Evolutionary conservation across 495 filamentous ascomycete species (phyloP).

Genomic region (Parathielavia hyrcaniae): DNA sequence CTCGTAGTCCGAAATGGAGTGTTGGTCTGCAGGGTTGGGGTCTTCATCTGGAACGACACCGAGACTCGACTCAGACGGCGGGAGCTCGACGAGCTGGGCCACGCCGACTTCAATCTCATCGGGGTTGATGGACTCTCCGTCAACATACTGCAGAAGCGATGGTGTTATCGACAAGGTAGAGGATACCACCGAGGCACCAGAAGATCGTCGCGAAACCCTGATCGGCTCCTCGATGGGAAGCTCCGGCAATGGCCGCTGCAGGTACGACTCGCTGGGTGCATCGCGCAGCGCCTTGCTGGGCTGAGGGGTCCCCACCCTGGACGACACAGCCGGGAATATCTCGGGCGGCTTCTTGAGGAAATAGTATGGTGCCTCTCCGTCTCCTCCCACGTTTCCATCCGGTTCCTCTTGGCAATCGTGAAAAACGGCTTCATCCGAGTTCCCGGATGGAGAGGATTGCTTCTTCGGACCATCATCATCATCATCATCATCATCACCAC

Average conservation of each 20-base stretch:
- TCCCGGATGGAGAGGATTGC: neutral
- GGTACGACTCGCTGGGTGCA: slow-evolving; percentile 24
- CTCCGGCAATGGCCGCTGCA: slow-evolving; percentile 43
- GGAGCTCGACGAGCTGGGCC: slow-evolving; percentile 26
- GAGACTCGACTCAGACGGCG: neutral
- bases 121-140: slow-evolving; percentile 37
- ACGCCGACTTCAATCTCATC: slow-evolving; percentile 33
- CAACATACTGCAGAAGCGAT: slow-evolving; percentile 36
- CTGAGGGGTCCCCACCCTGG: slow-evolving; percentile 15
- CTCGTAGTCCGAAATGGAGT: slow-evolving; percentile 35
- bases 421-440: slow-evolving; percentile 21
- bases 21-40: slow-evolving; percentile 17
- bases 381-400: neutral
- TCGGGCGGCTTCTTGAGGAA: slow-evolving; percentile 31
- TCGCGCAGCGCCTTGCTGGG: slow-evolving; percentile 24
- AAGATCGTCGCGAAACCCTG: slow-evolving; percentile 15
- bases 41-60: neutral
- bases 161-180: slow-evolving; percentile 35
- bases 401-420: slow-evolving; percentile 1
- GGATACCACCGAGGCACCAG: slow-evolving; percentile 22
- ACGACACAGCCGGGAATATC: slow-evolving; percentile 16
- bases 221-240: slow-evolving; percentile 24
- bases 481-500: neutral
- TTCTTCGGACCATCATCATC: neutral
- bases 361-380: slow-evolving; percentile 8